A percentile compares a stretch with the other conserved stretches of the same genome.
These are phyloP conservation scores for Kluyveromyces siamensis DNA, from an alignment of 805 yeast genomes.

Conservation along the genomic window DNA sequence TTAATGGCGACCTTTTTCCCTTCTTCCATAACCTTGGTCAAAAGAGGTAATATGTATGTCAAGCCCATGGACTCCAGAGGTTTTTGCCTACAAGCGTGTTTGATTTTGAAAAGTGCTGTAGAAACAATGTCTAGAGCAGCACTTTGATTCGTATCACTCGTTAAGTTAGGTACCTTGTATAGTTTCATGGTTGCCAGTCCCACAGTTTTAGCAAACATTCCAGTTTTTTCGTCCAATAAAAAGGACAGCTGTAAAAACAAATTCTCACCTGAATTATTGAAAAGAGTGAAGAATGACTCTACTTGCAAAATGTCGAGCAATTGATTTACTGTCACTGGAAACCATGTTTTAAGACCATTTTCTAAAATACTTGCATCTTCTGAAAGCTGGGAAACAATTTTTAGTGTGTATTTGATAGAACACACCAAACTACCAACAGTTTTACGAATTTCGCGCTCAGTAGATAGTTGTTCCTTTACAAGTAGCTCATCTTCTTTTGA, in stretches of 20 bases:
- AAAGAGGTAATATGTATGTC: conserved; percentile 66
- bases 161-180: conserved; percentile 36
- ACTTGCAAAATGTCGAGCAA: conserved; percentile 39
- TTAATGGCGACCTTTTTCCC: conserved; percentile 51
- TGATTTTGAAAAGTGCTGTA: conserved; percentile 65
- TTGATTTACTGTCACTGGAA: conserved; percentile 48
- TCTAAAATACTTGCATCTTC: conserved; percentile 41
- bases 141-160: conserved; percentile 40
- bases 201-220: conserved; percentile 39
- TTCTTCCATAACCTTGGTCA: conserved; percentile 55
- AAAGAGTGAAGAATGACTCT: conserved; percentile 26
- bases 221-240: conserved; percentile 44
- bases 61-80: conserved; percentile 62
- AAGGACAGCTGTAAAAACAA: conserved; percentile 49
- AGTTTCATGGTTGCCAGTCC: conserved; percentile 68
- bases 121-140: conserved; percentile 46
- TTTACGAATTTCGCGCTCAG: conserved; percentile 50
- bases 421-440: conserved; percentile 33
- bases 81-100: conserved; percentile 63
- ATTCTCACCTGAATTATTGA: conserved; percentile 37
- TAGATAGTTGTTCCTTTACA: conserved; percentile 51
- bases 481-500: conserved; percentile 67
- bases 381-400: conserved; percentile 47
- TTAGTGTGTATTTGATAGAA: conserved; percentile 40
- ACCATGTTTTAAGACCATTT: conserved; percentile 66